These are phyloP conservation scores for Hirschioporus abietinus DNA, from an alignment of 768 basidiomycete genomes.

Conservation along the genomic window DNA sequence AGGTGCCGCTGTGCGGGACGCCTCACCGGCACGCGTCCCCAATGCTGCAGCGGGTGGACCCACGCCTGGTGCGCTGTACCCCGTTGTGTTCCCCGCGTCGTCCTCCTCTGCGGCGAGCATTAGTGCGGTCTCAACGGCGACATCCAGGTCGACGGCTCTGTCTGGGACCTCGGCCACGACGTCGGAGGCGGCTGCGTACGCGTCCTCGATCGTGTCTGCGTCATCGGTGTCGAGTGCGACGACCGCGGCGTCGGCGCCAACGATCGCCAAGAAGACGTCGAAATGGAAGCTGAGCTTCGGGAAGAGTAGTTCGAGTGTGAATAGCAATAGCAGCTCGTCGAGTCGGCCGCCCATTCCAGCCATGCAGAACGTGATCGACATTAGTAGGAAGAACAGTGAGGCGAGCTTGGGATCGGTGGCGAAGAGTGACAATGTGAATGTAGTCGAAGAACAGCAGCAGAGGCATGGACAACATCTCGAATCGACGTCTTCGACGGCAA, in stretches of 20 bases:
- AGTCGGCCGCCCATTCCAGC: neutral
- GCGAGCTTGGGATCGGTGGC: neutral
- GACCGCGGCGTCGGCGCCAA: conserved; percentile 12
- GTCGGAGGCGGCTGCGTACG: neutral
- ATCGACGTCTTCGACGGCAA: conserved; percentile 62
- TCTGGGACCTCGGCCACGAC: neutral
- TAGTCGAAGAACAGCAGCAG: conserved; percentile 9
- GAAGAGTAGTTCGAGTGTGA: conserved; percentile 32
- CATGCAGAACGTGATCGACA: neutral
- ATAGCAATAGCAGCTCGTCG: neutral
- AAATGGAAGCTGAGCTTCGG: conserved; percentile 81
- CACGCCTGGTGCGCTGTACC: neutral
- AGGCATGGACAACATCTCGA: conserved; percentile 15
- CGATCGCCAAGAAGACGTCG: conserved; percentile 66
- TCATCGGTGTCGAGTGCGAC: neutral
- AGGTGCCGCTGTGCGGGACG: neutral
- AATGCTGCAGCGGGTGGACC: neutral
- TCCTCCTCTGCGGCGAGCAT: neutral
- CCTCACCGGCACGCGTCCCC: neutral
- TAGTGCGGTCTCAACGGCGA: neutral
- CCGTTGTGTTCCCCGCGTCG: neutral
- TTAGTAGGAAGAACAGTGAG: neutral
- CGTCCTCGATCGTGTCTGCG: neutral
- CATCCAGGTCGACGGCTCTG: neutral
- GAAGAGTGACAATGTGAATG: conserved; percentile 2